These are phyloP conservation scores for Nemania bipapillata DNA, from an alignment of 2,329 filamentous ascomycete species.

Conservation along the genomic window DNA sequence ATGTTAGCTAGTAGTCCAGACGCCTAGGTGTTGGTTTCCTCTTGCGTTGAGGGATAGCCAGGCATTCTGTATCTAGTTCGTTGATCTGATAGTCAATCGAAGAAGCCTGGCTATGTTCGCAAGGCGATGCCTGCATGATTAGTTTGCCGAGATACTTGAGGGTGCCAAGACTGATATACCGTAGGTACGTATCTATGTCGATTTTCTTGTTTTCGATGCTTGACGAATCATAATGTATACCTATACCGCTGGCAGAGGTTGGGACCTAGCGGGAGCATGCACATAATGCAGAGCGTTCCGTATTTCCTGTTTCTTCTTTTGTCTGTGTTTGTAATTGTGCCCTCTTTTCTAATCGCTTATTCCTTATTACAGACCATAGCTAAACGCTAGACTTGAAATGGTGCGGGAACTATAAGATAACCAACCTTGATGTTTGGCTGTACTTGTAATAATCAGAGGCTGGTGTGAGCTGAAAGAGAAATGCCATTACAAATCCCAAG, in stretches of 20 bases:
- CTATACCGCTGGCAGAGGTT: background rate
- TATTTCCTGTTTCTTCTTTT: no score
- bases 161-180: background rate
- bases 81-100: background rate
- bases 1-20: background rate
- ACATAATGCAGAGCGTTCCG: background rate
- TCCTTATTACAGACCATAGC: background rate
- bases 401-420: conserved; percentile 10
- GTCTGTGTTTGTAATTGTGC: background rate
- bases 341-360: background rate
- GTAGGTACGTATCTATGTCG: background rate
- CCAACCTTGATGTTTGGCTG: conserved; percentile 2
- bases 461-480: conserved; percentile 25
- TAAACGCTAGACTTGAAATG: conserved; percentile 17
- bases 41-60: no score
- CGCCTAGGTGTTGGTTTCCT: no score
- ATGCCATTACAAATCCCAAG: conserved; percentile 21
- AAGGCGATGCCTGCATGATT: background rate
- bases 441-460: conserved; percentile 28
- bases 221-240: background rate
- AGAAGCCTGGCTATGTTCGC: background rate
- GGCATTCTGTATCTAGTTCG: no score
- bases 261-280: background rate
- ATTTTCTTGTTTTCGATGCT: background rate
- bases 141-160: no score